Base-by-base conservation (phyloP, 768 basidiomycete species). In the Russula sp. region DNA sequence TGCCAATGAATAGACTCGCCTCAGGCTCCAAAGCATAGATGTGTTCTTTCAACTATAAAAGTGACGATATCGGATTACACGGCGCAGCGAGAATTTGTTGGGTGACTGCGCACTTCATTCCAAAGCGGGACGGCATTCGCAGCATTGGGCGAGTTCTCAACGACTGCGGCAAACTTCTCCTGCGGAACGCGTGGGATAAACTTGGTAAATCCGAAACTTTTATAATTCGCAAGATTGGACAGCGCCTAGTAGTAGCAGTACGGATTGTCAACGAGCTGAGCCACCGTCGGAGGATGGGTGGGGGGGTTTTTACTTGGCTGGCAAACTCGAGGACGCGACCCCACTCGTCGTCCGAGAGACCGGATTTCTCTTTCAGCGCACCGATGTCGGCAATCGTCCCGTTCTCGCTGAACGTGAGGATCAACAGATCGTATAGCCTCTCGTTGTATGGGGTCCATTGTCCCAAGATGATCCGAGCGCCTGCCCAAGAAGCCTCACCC, bases 191-290 rank as follows among this genome's bases (percentile, higher is more conserved):
- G 86, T 22, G 93, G 91, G 53, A 92, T 71, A 67, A 95, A 88
- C 76, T 95, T 94, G 48, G 88, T 89, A 70, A 88, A 89, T 1
- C 92, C 92, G 65, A 94, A 94, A 2, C 79, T 82, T 71, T 84
- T 89, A 75, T 85, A 92, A 74, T 93, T 93, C 27, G 83, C 80
- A 39, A 87, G 77, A 70, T 86, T 86, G 71, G 81, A 82, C 62
- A 87, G 68, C 14, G 81, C 80, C 78, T 77, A 45, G 27, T 8
- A n/a, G 5, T 6, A 8, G 3, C 2, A 16, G 45, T 20, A 20
- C n/a, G 8, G 9, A 45, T 44, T 44, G 16, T 44, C 40, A 40
- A 40, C 14, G 40, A 40, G 13, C 9, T 40, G 40, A 40, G 7
- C 16, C 42, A 18, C 16, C 18, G 18, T 44, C 42, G 11, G 11